phyloP scores from a whole-genome alignment of 805 yeast genomes.

The Cyberlindnera mycetangii region DNA sequence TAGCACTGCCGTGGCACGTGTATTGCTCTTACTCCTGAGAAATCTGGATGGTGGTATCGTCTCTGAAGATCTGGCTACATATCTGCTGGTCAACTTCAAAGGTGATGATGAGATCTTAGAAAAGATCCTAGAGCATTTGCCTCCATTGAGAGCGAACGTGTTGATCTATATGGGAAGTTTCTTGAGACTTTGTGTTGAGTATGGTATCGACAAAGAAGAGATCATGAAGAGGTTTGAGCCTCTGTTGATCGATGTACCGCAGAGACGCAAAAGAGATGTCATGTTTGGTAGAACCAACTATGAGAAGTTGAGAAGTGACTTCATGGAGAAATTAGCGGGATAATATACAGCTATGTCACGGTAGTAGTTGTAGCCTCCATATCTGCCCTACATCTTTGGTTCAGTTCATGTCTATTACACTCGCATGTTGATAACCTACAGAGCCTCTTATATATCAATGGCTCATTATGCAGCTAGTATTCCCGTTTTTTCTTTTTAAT shows the following conservation, averaged over 20 bases:
- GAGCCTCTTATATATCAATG: no score
- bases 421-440: no score
- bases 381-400: not conserved
- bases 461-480: no score
- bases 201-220: slow-evolving; percentile 23
- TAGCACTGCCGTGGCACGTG: slow-evolving; percentile 27
- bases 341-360: no score
- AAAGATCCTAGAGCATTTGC: slow-evolving; percentile 36
- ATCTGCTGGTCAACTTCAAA: slow-evolving; percentile 23
- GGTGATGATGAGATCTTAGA: slow-evolving; percentile 31
- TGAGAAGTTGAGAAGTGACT: slow-evolving; percentile 31
- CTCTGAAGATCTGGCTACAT: slow-evolving; percentile 30
- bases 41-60: slow-evolving; percentile 41
- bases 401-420: no score
- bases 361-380: no score
- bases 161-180: slow-evolving; percentile 39
- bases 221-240: slow-evolving; percentile 30
- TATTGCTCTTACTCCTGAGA: slow-evolving; percentile 30
- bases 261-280: slow-evolving; percentile 28
- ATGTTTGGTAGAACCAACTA: slow-evolving; percentile 25
- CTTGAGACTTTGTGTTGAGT: slow-evolving; percentile 31
- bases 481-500: no score
- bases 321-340: slow-evolving; percentile 28
- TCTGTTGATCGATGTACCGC: slow-evolving; percentile 31
- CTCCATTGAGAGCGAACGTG: slow-evolving; percentile 40